Conservation (phyloP, 2,329 filamentous ascomycete species). For the Rutstroemia sp. region DNA sequence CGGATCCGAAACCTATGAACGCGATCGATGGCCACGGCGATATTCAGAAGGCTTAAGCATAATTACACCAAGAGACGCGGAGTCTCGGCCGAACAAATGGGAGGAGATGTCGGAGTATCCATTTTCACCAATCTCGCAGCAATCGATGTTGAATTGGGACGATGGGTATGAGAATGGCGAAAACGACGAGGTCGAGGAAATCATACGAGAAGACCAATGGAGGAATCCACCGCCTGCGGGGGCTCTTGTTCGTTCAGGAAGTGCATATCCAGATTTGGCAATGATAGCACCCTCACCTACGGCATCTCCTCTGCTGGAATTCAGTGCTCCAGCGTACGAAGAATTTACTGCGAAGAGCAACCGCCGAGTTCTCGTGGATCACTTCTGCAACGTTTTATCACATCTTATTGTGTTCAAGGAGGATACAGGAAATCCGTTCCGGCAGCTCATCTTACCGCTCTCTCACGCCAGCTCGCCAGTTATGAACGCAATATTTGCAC, state of each 20-base stretch:
- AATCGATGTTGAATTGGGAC: conserved; percentile 16
- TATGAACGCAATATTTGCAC: conserved; percentile 75
- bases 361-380: conserved; percentile 49
- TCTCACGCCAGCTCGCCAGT: conserved; percentile 49
- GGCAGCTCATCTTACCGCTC: conserved; percentile 52
- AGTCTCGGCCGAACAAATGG: conserved; percentile 17
- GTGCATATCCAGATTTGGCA: conserved; percentile 28
- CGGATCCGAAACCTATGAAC: conserved; percentile 15
- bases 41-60: conserved; percentile 16
- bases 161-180: conserved; percentile 14
- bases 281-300: conserved; percentile 22
- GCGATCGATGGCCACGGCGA: conserved; percentile 19
- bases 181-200: conserved; percentile 22
- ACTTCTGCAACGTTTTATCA: conserved; percentile 58
- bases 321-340: conserved; percentile 43
- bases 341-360: conserved; percentile 49
- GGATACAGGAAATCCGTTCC: conserved; percentile 55
- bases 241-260: conserved; percentile 18
- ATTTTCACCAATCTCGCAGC: conserved; percentile 19
- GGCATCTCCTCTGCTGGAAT: conserved; percentile 36
- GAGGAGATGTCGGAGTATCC: conserved; percentile 17
- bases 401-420: conserved; percentile 61
- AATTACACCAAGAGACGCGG: conserved; percentile 4
- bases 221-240: conserved; percentile 3
- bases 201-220: conserved; percentile 14